These are phyloP conservation scores for Naganishia vaughanmartiniae DNA, from an alignment of 768 basidiomycete species.

Conservation along the genomic window DNA sequence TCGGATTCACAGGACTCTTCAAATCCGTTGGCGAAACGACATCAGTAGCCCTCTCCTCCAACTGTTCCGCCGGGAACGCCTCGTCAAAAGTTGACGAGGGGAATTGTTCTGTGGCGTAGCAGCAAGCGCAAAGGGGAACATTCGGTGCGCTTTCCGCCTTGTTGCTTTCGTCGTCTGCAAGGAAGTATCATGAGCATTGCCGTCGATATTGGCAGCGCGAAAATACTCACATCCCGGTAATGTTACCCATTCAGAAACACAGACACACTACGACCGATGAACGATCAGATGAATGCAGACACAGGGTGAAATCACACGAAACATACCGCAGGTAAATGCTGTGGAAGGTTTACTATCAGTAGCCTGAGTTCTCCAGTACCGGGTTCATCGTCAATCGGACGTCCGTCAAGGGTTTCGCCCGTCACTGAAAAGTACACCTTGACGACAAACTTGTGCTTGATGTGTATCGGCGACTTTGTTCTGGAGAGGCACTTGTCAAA, in stretches of 20 bases:
- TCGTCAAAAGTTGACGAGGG: conserved; percentile 3
- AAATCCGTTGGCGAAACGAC: background rate
- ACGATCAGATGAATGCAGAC: background rate
- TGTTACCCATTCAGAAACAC: conserved; percentile 15
- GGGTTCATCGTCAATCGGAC: background rate
- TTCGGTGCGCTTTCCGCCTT: background rate
- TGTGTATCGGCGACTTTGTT: conserved; percentile 14
- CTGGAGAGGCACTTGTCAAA: background rate
- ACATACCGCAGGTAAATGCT: conserved; percentile 20
- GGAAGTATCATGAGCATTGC: background rate
- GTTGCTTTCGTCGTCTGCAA: conserved; percentile 4
- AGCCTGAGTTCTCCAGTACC: conserved; percentile 7
- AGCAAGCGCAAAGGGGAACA: conserved; percentile 15
- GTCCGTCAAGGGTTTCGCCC: conserved; percentile 12
- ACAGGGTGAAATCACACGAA: background rate
- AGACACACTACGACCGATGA: conserved; percentile 6
- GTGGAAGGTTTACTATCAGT: background rate
- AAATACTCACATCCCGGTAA: conserved; percentile 25
- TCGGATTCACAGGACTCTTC: background rate
- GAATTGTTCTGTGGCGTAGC: background rate
- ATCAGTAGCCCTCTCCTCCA: background rate
- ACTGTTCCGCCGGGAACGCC: conserved; percentile 4
- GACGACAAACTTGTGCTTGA: conserved; percentile 13
- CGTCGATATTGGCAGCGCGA: too few relatives aligned
- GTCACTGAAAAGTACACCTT: conserved; percentile 27